Evolutionary conservation across 2,329 filamentous ascomycete genomes (phyloP), one percentile per base, ranked within the genome.

Genomic region (Scedosporium dehoogii): DNA sequence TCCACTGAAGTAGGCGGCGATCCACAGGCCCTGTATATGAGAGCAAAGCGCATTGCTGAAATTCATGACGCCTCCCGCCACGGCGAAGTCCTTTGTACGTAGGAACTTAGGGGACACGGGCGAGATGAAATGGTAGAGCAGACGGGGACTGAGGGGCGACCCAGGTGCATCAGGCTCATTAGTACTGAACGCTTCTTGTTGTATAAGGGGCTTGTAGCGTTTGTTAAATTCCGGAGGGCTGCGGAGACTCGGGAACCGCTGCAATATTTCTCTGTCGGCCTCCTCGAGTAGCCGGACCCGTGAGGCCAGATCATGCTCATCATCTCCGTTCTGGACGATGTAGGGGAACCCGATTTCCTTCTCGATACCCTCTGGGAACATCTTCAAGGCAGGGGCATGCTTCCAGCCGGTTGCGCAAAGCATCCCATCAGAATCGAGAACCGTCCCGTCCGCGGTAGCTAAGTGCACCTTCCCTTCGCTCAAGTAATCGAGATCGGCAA

Each of bases 341-440:
- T 79, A 77, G 1, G 82, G 81, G 16, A 85, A 68, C 10, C 82
- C 83, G 2, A 83, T 71, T 27, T 80, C 74, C 9, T 66, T 68
- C 33, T 78, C 76, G 58, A 81, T 75, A 18, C 76, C 78, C 33
- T 74, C 71, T 0, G 79, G 78, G 9, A 81, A 68, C 67, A 86
- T 85, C 56, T 77, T 78, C 59, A 87, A 70, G 0, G 80, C 76
- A 1, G 81, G 78, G 1, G 74, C 70, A 53, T 80, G 75, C 66
- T 81, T 79, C 85, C 85, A 87, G 2, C 85, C 85, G 0, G 83
- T 87, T 18, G 78, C 79, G 66, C 79, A 84, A 63, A 83, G 74
- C 2, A 88, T 68, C 0, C 76, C 76, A 67, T 87, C 82, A 0
- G 80, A 75, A 6, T 76, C 65, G 7, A 87, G 66, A 0, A 65